Evolutionary conservation across 176 grass and related monocot genomes (phyloP), one percentile per base, ranked within the genome.

Genomic region (Dactylis glomerata): DNA sequence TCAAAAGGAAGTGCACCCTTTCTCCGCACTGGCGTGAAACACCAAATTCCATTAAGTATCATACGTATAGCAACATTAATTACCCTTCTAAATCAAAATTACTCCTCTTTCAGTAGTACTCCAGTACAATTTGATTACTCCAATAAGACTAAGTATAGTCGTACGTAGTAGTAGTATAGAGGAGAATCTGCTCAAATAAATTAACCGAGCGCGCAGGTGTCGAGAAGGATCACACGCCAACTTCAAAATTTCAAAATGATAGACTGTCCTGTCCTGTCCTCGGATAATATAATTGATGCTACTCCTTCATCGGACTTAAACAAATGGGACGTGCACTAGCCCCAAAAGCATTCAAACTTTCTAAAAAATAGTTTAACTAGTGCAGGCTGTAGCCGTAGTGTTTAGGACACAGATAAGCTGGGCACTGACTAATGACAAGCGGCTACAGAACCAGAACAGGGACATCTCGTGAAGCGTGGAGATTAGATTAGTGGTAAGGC

Each of bases 281-380:
- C 4, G 46, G 36, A 59, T 45, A 72, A 31, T 28, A 46, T 71
- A 70, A 22, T 17, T 10, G 52, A 83, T 51, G 59, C 78, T 37
- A 31, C 78, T 28, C n/a, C 78, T 66, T 63, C 85, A 15, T 56
- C 17, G 30, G 45, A 82, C 59, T 82, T 76, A 49, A 67, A 76
- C 61, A 52, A 77, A 36, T 23, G 20, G 20, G 46, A 33, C 46
- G 24, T 24, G 32, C 78, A 41, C 54, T 40, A 47, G 52, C 31
- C 49, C 66, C 80, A 70, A 61, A 90, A 75, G 34, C 30, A 26
- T 83, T 54, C 79, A 81, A 85, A 89, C 51, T 85, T 81, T 77
- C 65, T 81, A 40, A 69, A 59, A 85, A 14, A 3, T 28, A 11
- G 44, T 73, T 82, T 82, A 86, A 37, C 19, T 68, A 12, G 27